Conservation (phyloP, 441 rosid genomes). For the Erysimum pusillum region DNA sequence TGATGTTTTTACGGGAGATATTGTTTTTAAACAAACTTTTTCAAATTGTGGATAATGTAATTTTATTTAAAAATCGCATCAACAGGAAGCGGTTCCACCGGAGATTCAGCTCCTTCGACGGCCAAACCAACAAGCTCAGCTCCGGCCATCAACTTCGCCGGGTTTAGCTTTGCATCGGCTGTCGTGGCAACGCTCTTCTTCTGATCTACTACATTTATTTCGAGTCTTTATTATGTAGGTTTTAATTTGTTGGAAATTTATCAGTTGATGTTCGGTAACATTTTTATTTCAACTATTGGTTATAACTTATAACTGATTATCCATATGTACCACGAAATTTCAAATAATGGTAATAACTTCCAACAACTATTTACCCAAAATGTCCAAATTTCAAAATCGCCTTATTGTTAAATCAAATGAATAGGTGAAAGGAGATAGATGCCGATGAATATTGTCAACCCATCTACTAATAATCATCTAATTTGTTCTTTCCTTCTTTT, state of each 20-base stretch:
- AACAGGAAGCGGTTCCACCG: constrained; percentile 39
- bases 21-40: not conserved
- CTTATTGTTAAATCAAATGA: no score
- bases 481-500: no score
- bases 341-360: constrained; percentile 38
- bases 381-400: no score
- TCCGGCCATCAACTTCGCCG: constrained; percentile 32
- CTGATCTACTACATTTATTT: constrained; percentile 26
- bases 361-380: constrained; percentile 29
- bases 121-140: constrained; percentile 40
- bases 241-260: constrained; percentile 29
- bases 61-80: not conserved
- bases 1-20: not conserved
- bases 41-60: not conserved
- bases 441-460: not conserved
- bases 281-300: constrained; percentile 4
- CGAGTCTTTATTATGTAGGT: constrained; percentile 15
- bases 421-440: not conserved
- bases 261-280: constrained; percentile 28
- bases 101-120: constrained; percentile 33
- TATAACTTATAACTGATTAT: constrained; percentile 6
- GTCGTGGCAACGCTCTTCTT: constrained; percentile 38
- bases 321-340: not conserved
- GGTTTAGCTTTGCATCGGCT: constrained; percentile 39
- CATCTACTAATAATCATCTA: not conserved